These are phyloP conservation scores for Geranium brycei DNA, from an alignment of 345 rosid species.

Conservation along the genomic window DNA sequence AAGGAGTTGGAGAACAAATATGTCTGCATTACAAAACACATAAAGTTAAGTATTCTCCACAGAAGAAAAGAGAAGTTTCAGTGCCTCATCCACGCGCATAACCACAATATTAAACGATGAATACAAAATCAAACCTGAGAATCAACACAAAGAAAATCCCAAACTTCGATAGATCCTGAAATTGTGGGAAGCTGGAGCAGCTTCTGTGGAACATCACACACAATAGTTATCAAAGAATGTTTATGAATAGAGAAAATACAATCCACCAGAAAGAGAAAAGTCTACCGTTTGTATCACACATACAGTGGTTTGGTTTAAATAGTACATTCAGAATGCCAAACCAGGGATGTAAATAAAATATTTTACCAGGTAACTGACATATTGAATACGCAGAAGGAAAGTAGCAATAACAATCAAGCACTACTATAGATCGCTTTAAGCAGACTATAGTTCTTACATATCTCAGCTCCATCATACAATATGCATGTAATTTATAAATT, in stretches of 20 bases:
- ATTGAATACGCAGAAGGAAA: too few relatives aligned
- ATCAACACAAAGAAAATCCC: constrained; percentile 97
- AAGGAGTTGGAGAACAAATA: constrained; percentile 83
- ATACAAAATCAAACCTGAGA: constrained; percentile 62
- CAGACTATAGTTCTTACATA: too few relatives aligned
- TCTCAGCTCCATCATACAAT: too few relatives aligned
- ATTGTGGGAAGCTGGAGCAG: constrained; percentile 77
- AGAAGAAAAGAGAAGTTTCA: constrained; percentile 1
- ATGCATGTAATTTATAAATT: too few relatives aligned
- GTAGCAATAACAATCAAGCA: too few relatives aligned
- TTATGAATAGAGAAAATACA: not conserved
- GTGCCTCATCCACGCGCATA: not conserved
- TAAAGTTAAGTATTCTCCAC: constrained; percentile 3
- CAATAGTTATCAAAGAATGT: constrained; percentile 3
- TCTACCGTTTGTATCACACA: not conserved
- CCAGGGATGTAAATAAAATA: too few relatives aligned
- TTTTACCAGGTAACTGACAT: too few relatives aligned
- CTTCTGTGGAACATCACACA: constrained; percentile 41
- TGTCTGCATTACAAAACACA: constrained; percentile 52
- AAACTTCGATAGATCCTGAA: constrained; percentile 95
- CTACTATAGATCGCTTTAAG: too few relatives aligned
- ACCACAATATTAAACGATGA: not conserved
- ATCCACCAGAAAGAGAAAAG: constrained; percentile 3
- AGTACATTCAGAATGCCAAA: not conserved
- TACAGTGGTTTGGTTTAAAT: not conserved